Base-by-base conservation (phyloP, 208 protist genomes). In the Zelonia costaricensis region DNA sequence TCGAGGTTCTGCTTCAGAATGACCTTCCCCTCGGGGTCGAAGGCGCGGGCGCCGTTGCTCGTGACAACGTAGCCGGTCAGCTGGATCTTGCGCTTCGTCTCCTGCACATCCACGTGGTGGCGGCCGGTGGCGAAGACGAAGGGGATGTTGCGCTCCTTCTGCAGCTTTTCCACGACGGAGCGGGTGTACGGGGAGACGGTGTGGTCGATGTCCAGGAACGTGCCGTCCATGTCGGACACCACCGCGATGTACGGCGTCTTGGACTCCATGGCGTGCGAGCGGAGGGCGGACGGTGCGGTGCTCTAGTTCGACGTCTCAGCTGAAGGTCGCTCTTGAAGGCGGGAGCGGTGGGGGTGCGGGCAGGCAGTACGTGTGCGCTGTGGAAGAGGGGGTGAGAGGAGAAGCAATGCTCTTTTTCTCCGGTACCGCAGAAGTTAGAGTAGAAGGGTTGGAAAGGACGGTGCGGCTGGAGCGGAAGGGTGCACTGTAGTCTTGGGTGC, bases 151-250 rank as follows among this genome's bases (percentile, higher is more conserved):
- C 22, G 31, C 46, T 69, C 36, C 18, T 57, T 31, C 30, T 31
- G 39, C 22, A 82, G 56, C 22, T 16, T 10, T 12, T 61, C 18
- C 20, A 88, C 38, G 5, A 80, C 62, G 1, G 60, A 43, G 3
- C 57, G 43, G 0, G 75, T 78, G 28, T 48, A 62, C 27, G 45
- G 3, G 4, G 76, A 61, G 31, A 84, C 51, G 35, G 25, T 54
- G 53, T 85, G 76, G 3, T 75, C 25, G 1, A 73, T 69, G 4
- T 30, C 56, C 16, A 89, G 62, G 20, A 85, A 31, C 12, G 78
- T 86, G 30, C 82, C 78, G 39, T 89, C 76, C 63, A 89, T 78
- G 65, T 89, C 76, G 4, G 72, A 74, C 27, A 64, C 70, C 35
- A 74, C 69, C 4, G 68, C 64, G 7, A 78, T 72, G 45, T 68